Base-by-base conservation (phyloP, 805 yeast species). In the Metschnikowia matae region DNA sequence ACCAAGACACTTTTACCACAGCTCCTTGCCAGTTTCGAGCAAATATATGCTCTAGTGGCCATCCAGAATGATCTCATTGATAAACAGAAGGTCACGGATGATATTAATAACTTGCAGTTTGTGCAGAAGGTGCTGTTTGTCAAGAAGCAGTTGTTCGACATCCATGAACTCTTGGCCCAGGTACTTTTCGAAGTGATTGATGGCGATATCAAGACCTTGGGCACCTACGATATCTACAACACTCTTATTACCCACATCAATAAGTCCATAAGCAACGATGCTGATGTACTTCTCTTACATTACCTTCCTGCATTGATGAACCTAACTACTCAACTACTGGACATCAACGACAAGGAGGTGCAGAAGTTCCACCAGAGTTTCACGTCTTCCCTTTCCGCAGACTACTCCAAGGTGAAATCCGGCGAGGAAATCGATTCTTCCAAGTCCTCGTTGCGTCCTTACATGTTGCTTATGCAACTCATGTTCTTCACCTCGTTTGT, bases 161-260 rank as follows among this genome's bases (percentile, higher is more conserved):
- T 84, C 58, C 94, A 90, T 63, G 96, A 89, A 59, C 62, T 76
- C 1, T 66, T 91, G 48, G 84, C 91, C 40, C 87, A 83, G 62
- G 71, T 88, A 1, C 69, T 85, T 6, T 80, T 65, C 57, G 84
- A 85, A 2, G 64, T 80, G 40, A 69, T 77, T 6, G 69, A 71
- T 2, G 70, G 70, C 36, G 70, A 72, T 37, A 52, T 62, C 23
- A 57, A 68, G 1, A 55, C 64, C 36, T 68, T 66, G 41, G 66
- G 67, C 6, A 55, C 65, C 11, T 40, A 60, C 6, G 63, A 68
- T 0, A 65, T 73, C 4, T 77, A 77, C 57, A 56, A 60, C 15
- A 60, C 65, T 15, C 49, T 85, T 7, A 54, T 84, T 1, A 61
- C 69, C 7, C 83, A 77, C 48, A 64, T 83, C 3, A 66, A 56